These are phyloP conservation scores for Hapsidospora chrysogenum DNA, from an alignment of 495 filamentous ascomycete genomes.

Conservation along the genomic window DNA sequence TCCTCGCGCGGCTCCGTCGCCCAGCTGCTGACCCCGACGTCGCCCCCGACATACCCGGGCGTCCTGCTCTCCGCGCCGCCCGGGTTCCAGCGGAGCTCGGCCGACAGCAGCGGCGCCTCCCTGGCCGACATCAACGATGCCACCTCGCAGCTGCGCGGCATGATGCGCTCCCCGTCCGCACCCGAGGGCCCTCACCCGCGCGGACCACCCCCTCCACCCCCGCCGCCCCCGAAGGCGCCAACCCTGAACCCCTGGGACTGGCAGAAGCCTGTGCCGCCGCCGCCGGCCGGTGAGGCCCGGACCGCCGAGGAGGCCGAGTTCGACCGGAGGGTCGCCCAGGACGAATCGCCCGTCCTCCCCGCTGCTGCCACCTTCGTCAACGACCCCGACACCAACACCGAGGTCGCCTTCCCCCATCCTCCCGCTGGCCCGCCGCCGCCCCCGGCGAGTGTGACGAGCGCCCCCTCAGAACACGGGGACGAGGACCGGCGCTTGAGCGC, in stretches of 20 bases:
- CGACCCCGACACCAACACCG: too few species aligned
- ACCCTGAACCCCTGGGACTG: too few species aligned
- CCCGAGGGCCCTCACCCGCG: too few species aligned
- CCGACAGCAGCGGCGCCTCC: slow-evolving; percentile 4
- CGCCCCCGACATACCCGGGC: not conserved
- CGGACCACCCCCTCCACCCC: slow-evolving; percentile 8
- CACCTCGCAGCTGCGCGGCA: not conserved
- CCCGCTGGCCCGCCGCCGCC: too few species aligned
- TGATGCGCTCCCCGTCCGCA: not conserved
- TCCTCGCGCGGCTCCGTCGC: slow-evolving; percentile 2
- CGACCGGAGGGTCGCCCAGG: not conserved
- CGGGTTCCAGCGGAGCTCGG: slow-evolving; percentile 8
- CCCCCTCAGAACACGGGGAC: not conserved
- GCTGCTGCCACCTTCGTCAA: too few species aligned
- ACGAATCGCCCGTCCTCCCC: not conserved
- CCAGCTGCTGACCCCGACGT: slow-evolving; percentile 1
- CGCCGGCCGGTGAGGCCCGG: too few species aligned
- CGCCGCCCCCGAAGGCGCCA: slow-evolving; percentile 7
- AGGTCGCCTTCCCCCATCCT: too few species aligned
- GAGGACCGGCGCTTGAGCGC: not conserved
- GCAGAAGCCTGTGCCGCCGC: too few species aligned
- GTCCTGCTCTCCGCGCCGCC: slow-evolving; percentile 6
- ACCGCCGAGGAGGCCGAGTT: too few species aligned
- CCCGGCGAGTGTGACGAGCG: too few species aligned
- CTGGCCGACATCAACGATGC: not conserved